Base-by-base conservation (phyloP, 139 green algal genomes). In the Microglena sp. region DNA sequence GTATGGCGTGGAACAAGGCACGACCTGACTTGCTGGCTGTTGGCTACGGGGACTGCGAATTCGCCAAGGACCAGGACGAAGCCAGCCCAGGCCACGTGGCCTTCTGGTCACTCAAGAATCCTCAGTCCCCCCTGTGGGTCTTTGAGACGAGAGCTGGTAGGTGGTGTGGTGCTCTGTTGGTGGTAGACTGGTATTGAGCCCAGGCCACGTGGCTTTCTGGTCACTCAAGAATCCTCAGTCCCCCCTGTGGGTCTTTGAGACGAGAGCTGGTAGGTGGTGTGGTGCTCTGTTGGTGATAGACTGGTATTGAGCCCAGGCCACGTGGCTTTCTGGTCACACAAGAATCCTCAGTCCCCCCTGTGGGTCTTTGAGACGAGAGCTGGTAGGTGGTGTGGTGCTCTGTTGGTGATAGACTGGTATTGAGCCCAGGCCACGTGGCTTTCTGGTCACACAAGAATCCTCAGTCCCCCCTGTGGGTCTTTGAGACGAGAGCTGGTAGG, bases 391-490 rank as follows among this genome's bases (percentile, higher is more conserved):
- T n/a, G n/a, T n/a, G n/a, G n/a, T n/a, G n/a, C n/a, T n/a, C n/a
- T n/a, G n/a, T n/a, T n/a, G n/a, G n/a, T n/a, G n/a, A n/a, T n/a
- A n/a, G n/a, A n/a, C n/a, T n/a, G n/a, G n/a, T n/a, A n/a, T n/a
- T n/a, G n/a, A 50, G 59, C 31, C 31, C 33, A 1, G 89, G 83
- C 7, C 29, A 85, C 33, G 72, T 96, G 11, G 84, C 85, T 1
- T 84, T 96, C 34, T 96, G 84, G 86, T 86, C 71, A 30, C 74
- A 95, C 27, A 85, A 89, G 73, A 91, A 92, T 71, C 86, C 86
- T 11, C 53, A 70, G 30, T 82, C 87, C 57, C 89, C 89, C 1
- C 62, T 90, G 29, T 91, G 84, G 87, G 68, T 56, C n/a, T 82
- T 87, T 45, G 58, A 69, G 5, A 80, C 71, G 6, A 57, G 67